Evolutionary conservation across 176 grass and related monocot genomes (phyloP).

Genomic region (Phoenix roebelenii): DNA sequence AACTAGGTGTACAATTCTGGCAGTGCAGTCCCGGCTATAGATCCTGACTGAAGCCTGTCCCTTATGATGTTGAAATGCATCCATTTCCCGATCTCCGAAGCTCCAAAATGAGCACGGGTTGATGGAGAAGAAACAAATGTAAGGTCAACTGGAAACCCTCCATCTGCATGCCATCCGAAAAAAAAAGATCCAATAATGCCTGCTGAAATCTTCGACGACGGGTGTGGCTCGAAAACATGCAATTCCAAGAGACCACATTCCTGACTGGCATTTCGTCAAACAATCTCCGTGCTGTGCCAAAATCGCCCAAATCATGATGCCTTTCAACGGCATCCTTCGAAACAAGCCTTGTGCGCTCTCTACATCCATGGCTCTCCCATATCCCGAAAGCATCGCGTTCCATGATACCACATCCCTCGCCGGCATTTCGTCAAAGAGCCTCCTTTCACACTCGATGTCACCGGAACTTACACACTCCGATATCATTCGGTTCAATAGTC

Average conservation of each 20-base stretch:
- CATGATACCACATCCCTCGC: slow-evolving; percentile 37
- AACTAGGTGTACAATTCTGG: slow-evolving; percentile 46
- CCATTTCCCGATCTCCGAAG: too few species aligned
- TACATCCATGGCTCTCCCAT: slow-evolving; percentile 4
- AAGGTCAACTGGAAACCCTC: slow-evolving; percentile 24
- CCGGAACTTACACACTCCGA: slow-evolving; percentile 9
- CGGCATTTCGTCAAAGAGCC: slow-evolving; percentile 28
- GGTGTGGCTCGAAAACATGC: slow-evolving; percentile 39
- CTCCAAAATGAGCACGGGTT: slow-evolving; percentile 1
- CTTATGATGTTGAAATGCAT: slow-evolving; percentile 1
- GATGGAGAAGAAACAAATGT: slow-evolving; percentile 23
- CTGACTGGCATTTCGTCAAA: slow-evolving; percentile 38
- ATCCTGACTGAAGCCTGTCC: slow-evolving; percentile 12
- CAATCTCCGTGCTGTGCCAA: slow-evolving; percentile 24
- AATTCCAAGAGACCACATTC: slow-evolving; percentile 49
- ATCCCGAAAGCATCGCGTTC: slow-evolving; percentile 34
- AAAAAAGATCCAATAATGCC: slow-evolving; percentile 24
- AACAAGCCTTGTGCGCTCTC: slow-evolving; percentile 21
- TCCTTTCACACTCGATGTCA: slow-evolving; percentile 6
- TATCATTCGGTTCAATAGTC: slow-evolving; percentile 29
- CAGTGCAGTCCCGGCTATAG: slow-evolving; percentile 33
- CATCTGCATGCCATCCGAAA: slow-evolving; percentile 30
- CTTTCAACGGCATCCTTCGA: slow-evolving; percentile 22
- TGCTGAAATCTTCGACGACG: slow-evolving; percentile 21
- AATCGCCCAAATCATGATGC: slow-evolving; percentile 13